A percentile compares a stretch with the other conserved stretches of the same genome.
phyloP scores from a whole-genome alignment of 805 yeast genomes.

The Komagataella populi region DNA sequence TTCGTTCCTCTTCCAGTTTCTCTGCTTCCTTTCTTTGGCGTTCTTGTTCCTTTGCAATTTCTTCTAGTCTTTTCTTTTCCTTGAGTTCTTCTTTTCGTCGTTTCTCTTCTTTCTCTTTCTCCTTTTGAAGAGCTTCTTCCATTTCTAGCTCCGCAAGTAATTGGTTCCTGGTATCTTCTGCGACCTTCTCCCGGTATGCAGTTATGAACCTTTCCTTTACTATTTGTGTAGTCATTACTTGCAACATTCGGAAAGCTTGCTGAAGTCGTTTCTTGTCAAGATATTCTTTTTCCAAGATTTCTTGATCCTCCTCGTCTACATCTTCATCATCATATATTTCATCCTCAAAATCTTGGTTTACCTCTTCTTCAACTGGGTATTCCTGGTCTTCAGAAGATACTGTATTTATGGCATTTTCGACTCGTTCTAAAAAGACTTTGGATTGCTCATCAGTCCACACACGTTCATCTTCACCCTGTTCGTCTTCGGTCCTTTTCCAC shows the following conservation, averaged over 20 bases:
- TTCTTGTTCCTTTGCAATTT: slow-evolving; percentile 52
- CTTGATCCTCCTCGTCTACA: slow-evolving; percentile 18
- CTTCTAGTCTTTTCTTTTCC: slow-evolving; percentile 53
- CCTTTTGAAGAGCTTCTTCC: slow-evolving; percentile 51
- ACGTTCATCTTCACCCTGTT: slow-evolving; percentile 8
- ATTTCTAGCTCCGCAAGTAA: slow-evolving; percentile 58
- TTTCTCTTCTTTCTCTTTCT: slow-evolving; percentile 51
- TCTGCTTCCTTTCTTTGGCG: slow-evolving; percentile 41
- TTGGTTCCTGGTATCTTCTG: slow-evolving; percentile 55
- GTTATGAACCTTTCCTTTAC: slow-evolving; percentile 60
- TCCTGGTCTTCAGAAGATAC: neutral
- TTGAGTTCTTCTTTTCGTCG: slow-evolving; percentile 55
- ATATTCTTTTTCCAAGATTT: slow-evolving; percentile 29
- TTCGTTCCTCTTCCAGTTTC: slow-evolving; percentile 29
- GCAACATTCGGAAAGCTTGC: slow-evolving; percentile 71
- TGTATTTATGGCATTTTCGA: slow-evolving; percentile 3
- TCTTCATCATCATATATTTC: slow-evolving; percentile 7
- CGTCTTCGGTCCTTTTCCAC: neutral
- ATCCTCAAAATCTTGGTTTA: slow-evolving; percentile 4
- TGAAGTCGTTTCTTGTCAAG: slow-evolving; percentile 51
- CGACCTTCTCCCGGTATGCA: slow-evolving; percentile 69
- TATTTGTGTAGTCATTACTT: slow-evolving; percentile 65
- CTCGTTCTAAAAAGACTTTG: slow-evolving; percentile 2
- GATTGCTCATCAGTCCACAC: neutral
- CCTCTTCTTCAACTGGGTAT: slow-evolving; percentile 5